A percentile compares a stretch with the other conserved stretches of the same genome.
phyloP scores from a whole-genome alignment of 345 rosid species.

The Barbarea vulgaris region DNA sequence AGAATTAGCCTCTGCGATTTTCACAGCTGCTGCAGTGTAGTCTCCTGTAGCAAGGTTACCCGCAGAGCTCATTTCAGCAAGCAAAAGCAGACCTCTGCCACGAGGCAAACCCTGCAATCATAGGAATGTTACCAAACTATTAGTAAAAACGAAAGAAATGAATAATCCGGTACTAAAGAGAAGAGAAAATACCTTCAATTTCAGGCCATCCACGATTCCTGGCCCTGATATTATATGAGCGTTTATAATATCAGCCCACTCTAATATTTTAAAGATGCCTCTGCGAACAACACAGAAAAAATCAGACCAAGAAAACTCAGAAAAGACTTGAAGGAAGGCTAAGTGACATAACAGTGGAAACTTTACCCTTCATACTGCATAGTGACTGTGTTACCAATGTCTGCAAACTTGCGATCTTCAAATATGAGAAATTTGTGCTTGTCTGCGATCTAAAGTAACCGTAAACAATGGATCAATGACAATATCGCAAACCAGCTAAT shows the following conservation, averaged over 20 bases:
- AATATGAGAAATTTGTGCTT: constrained; percentile 83
- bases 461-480: background rate
- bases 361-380: constrained; percentile 96
- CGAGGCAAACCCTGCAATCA: constrained; percentile 80
- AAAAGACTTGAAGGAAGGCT: background rate
- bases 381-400: constrained; percentile 97
- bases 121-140: background rate
- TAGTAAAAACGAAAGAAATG: background rate
- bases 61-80: constrained; percentile 99
- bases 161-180: background rate
- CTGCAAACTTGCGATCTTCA: constrained; percentile 98
- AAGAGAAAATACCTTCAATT: constrained; percentile 63
- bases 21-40: constrained; percentile 90
- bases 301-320: background rate
- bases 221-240: constrained; percentile 94
- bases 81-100: constrained; percentile 83
- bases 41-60: constrained; percentile 96
- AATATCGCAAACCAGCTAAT: background rate
- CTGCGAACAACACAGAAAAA: constrained; percentile 45
- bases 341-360: background rate
- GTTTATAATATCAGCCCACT: constrained; percentile 96
- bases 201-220: constrained; percentile 92
- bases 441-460: constrained; percentile 70
- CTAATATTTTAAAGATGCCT: constrained; percentile 77
- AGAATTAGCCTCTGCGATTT: constrained; percentile 91